Evolutionary conservation across 2,329 filamentous ascomycete genomes (phyloP).

Genomic region (Botryotinia narcissicola): DNA sequence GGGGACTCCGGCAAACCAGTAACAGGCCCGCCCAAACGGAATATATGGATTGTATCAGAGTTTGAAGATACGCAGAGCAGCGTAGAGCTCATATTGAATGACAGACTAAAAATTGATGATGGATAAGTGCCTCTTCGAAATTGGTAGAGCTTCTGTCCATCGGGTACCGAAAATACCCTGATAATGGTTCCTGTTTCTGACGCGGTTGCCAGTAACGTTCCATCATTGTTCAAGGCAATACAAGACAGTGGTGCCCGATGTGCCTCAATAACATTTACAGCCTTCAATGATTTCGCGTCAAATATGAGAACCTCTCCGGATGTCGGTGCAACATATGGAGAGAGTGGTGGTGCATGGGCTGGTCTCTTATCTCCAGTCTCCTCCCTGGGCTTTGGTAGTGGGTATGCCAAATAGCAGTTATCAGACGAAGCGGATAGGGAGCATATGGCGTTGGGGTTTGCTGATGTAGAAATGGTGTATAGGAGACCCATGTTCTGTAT

Average conservation of each 20-base stretch:
- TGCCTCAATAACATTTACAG: constrained; percentile 92
- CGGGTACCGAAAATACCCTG: constrained; percentile 88
- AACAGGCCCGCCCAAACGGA: constrained; percentile 65
- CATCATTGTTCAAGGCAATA: constrained; percentile 88
- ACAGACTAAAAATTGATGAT: constrained; percentile 96
- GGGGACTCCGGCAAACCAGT: constrained; percentile 39
- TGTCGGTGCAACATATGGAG: constrained; percentile 76
- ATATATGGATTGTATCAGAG: constrained; percentile 95
- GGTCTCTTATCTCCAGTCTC: constrained; percentile 58
- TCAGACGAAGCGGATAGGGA: constrained; percentile 92
- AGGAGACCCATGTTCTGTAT: constrained; percentile 98
- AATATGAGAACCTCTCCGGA: constrained; percentile 92
- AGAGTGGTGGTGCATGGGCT: constrained; percentile 78
- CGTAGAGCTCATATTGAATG: constrained; percentile 92
- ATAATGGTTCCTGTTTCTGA: constrained; percentile 98
- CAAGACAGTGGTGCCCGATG: constrained; percentile 89
- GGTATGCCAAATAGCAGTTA: constrained; percentile 93
- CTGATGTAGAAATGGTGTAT: constrained; percentile 88
- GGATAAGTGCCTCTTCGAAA: constrained; percentile 95
- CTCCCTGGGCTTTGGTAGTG: constrained; percentile 71
- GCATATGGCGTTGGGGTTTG: constrained; percentile 88
- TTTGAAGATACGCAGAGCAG: constrained; percentile 93
- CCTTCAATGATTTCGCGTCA: constrained; percentile 83
- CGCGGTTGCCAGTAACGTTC: constrained; percentile 86
- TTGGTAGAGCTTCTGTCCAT: constrained; percentile 90